phyloP scores from a whole-genome alignment of 768 basidiomycete genomes.

The Chlorophyllum brunneum region DNA sequence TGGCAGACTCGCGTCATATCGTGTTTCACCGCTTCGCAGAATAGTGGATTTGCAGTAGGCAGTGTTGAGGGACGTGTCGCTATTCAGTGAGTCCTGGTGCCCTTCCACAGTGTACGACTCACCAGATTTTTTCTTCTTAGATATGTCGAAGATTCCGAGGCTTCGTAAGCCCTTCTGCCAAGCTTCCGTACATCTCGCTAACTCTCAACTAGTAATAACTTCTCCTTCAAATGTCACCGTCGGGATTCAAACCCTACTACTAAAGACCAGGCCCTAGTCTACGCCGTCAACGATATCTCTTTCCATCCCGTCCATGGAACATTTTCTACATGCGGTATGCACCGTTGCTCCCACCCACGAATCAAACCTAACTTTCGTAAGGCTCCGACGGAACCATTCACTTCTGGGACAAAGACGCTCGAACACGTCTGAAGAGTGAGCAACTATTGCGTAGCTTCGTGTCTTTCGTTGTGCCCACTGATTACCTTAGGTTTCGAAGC shows the following conservation, averaged over 20 bases:
- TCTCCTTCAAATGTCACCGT: constrained; percentile 85
- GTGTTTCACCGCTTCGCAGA: constrained; percentile 68
- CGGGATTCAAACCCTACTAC: constrained; percentile 50
- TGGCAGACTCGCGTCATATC: constrained; percentile 90
- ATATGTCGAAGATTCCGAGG: constrained; percentile 85
- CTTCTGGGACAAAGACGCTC: constrained; percentile 94
- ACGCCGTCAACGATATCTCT: constrained; percentile 80
- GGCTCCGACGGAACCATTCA: constrained; percentile 85
- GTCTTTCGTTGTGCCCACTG: not conserved
- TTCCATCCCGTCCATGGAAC: constrained; percentile 86
- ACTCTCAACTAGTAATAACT: constrained; percentile 55
- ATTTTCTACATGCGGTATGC: constrained; percentile 71
- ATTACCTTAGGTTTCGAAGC: constrained; percentile 61
- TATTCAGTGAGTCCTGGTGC: constrained; percentile 69
- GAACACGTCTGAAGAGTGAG: constrained; percentile 87
- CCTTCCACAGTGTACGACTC: constrained; percentile 1
- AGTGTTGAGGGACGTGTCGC: constrained; percentile 91
- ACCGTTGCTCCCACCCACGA: constrained; percentile 19
- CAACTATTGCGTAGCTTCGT: constrained; percentile 1
- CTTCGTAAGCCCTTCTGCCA: constrained; percentile 39
- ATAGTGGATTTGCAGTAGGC: constrained; percentile 76
- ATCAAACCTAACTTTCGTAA: constrained; percentile 19
- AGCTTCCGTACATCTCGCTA: not conserved
- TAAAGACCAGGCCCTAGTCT: constrained; percentile 70
- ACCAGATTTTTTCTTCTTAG: constrained; percentile 30